phyloP scores from a whole-genome alignment of 2,329 filamentous ascomycete species.

The Colletotrichum orbiculare region DNA sequence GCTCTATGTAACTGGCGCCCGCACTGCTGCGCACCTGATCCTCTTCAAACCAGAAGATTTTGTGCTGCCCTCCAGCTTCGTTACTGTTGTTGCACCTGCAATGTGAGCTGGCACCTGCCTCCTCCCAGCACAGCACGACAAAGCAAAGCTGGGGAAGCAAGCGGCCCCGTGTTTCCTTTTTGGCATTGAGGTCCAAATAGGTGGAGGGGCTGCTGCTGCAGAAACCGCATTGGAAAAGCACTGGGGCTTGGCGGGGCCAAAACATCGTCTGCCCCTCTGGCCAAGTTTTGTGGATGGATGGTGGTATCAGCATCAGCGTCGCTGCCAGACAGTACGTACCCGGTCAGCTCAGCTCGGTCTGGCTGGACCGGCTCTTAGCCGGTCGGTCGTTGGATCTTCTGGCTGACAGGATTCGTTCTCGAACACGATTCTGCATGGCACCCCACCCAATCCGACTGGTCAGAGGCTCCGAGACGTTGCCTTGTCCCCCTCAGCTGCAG shows the following conservation, averaged over 20 bases:
- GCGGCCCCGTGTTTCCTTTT: constrained; percentile 16
- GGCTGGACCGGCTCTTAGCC: constrained; percentile 3
- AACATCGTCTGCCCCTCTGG: constrained; percentile 25
- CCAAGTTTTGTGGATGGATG: constrained; percentile 20
- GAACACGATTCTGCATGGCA: constrained; percentile 32
- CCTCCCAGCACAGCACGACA: constrained; percentile 2
- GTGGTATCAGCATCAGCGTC: constrained; percentile 24
- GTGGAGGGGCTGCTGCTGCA: constrained; percentile 12
- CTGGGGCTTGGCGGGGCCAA: constrained; percentile 34
- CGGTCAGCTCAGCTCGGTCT: constrained; percentile 4
- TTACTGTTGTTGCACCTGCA: neutral
- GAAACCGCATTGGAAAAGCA: constrained; percentile 23
- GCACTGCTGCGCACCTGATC: neutral
- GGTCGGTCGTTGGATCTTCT: constrained; percentile 6
- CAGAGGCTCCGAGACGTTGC: constrained; percentile 17
- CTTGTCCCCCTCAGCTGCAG: constrained; percentile 19
- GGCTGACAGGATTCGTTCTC: constrained; percentile 20
- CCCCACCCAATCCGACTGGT: constrained; percentile 19
- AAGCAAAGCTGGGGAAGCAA: constrained; percentile 21
- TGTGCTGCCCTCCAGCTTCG: neutral
- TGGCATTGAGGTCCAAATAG: constrained; percentile 21
- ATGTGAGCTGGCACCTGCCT: constrained; percentile 16
- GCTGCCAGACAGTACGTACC: constrained; percentile 32
- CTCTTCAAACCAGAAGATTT: no score
- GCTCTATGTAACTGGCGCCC: constrained; percentile 8